A percentile compares a stretch with the other conserved stretches of the same genome.
phyloP scores from a whole-genome alignment of 225 moss, liverwort and hornwort genomes.

The Bryoerythrophyllum caledonicum region DNA sequence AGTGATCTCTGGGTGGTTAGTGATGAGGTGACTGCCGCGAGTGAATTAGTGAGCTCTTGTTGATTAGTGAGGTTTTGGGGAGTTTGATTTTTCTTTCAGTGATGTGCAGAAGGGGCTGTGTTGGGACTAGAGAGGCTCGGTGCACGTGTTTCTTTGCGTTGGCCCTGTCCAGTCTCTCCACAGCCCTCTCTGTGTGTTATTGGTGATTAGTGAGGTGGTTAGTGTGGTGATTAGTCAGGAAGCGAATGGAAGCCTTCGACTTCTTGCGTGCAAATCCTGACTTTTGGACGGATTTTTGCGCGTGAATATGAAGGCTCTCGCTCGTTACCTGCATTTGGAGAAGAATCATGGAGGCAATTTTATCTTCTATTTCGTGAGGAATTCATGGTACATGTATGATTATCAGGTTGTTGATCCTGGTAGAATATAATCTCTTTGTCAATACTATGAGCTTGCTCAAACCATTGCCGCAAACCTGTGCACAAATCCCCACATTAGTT shows the following conservation, averaged over 20 bases:
- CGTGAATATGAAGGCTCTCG: slow-evolving; percentile 51
- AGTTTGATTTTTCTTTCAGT: slow-evolving; percentile 4
- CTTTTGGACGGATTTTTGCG: slow-evolving; percentile 29
- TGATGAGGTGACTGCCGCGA: no score
- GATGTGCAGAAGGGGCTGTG: slow-evolving; percentile 29
- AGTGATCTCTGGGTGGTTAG: no score
- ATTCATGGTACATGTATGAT: background rate
- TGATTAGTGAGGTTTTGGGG: no score
- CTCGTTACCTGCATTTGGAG: slow-evolving; percentile 4
- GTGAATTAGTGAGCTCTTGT: no score
- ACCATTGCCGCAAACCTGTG: background rate
- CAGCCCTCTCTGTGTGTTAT: slow-evolving; percentile 36
- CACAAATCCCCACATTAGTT: slow-evolving; percentile 8
- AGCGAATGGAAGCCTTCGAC: slow-evolving; percentile 35
- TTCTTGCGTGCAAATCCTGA: slow-evolving; percentile 40
- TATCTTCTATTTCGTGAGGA: background rate
- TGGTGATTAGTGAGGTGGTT: background rate
- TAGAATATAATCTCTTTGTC: background rate
- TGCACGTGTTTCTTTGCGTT: background rate
- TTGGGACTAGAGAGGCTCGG: slow-evolving; percentile 38
- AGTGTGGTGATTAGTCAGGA: slow-evolving; percentile 17
- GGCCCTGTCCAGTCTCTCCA: slow-evolving; percentile 51
- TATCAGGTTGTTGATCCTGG: background rate
- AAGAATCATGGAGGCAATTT: background rate
- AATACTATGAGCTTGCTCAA: background rate